Conservation (phyloP, 148 eudicot species). For the Persicaria tinctoria region DNA sequence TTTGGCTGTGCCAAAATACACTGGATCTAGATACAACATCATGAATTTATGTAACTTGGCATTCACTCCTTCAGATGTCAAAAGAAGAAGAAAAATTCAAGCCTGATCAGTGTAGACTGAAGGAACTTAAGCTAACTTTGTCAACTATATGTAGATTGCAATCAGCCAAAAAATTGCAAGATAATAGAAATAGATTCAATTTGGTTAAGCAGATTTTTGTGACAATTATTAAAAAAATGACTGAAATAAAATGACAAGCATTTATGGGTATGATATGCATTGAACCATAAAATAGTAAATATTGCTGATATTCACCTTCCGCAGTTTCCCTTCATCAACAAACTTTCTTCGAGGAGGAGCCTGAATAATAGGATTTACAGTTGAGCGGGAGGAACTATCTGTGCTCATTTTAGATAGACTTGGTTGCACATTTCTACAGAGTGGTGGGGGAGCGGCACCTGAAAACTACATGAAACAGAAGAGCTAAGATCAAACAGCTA, state of each 20-base stretch:
- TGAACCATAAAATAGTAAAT: background rate
- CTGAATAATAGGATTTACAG: conserved; percentile 60
- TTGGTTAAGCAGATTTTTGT: background rate
- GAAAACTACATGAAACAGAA: conserved; percentile 56
- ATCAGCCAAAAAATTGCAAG: background rate
- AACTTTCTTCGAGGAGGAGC: conserved; percentile 92
- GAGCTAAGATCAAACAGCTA: conserved; percentile 18
- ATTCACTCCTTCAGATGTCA: background rate
- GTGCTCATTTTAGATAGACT: conserved; percentile 36
- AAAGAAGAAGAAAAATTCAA: background rate
- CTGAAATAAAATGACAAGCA: conserved; percentile 3
- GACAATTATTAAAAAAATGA: background rate
- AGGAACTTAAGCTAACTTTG: background rate
- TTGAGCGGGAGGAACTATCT: conserved; percentile 68
- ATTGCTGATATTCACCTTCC: conserved; percentile 46
- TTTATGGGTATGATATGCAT: background rate
- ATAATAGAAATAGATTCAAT: background rate
- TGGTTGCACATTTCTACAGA: conserved; percentile 58
- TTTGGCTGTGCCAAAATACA: background rate
- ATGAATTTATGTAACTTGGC: background rate
- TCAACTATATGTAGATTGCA: background rate
- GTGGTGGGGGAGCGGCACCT: conserved; percentile 82
- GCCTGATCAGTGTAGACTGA: background rate
- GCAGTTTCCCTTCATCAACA: conserved; percentile 93
- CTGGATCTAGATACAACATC: background rate